These are phyloP conservation scores for Lentithecium fluviatile DNA, from an alignment of 495 filamentous ascomycete genomes.

Conservation along the genomic window DNA sequence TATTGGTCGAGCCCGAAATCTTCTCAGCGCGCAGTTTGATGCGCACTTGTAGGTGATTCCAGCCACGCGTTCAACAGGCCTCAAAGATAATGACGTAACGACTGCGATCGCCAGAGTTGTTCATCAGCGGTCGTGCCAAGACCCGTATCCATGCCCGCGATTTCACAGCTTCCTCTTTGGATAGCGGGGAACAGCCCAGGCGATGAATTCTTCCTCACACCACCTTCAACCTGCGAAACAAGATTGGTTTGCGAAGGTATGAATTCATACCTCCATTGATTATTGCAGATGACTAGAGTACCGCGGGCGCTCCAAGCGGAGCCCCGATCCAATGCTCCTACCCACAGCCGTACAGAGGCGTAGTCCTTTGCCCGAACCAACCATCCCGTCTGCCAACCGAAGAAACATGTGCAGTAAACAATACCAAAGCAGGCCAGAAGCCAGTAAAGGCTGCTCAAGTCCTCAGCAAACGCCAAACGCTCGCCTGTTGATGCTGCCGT, in stretches of 20 bases:
- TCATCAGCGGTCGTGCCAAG: not conserved
- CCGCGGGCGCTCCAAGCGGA: too few relatives aligned
- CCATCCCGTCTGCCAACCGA: too few relatives aligned
- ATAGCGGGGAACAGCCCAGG: too few relatives aligned
- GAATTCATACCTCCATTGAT: conserved; percentile 24
- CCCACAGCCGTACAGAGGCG: too few relatives aligned
- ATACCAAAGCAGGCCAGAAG: conserved; percentile 14
- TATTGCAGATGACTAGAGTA: not conserved
- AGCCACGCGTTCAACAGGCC: not conserved
- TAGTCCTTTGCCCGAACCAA: too few relatives aligned
- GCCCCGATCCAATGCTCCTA: too few relatives aligned
- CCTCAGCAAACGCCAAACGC: conserved; percentile 41
- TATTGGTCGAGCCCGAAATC: too few relatives aligned
- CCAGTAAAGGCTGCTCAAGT: conserved; percentile 37
- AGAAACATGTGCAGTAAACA: conserved; percentile 17
- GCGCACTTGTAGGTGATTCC: too few relatives aligned
- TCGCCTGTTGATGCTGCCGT: conserved; percentile 39
- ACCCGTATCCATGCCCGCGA: not conserved
- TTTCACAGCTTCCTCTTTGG: too few relatives aligned
- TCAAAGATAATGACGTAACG: conserved; percentile 8
- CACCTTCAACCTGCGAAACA: not conserved
- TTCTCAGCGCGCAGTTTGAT: too few relatives aligned
- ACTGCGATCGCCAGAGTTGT: not conserved
- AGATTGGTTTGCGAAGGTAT: conserved; percentile 16
- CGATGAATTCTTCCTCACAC: too few relatives aligned